Conservation (phyloP, 2,329 filamentous ascomycete genomes). For the Fusarium sp. region DNA sequence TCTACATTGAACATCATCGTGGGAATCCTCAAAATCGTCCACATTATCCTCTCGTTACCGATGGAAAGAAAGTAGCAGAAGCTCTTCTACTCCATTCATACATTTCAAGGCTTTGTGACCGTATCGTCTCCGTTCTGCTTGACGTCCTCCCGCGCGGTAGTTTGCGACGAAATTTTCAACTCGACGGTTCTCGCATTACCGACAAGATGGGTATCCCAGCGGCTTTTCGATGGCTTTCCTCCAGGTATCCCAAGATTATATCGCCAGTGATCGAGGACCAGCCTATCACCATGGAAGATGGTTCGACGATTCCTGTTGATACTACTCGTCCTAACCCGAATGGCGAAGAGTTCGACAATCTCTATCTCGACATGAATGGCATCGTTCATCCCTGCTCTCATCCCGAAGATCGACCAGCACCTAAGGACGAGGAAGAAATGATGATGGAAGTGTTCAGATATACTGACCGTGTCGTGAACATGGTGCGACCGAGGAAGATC, state of each 20-base stretch:
- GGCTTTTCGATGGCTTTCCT: constrained; percentile 95
- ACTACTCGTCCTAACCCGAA: constrained; percentile 89
- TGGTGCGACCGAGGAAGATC: constrained; percentile 95
- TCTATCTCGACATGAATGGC: constrained; percentile 99
- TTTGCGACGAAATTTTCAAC: constrained; percentile 9
- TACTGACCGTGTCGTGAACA: constrained; percentile 98
- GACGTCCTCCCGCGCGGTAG: constrained; percentile 9
- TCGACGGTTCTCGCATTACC: neutral
- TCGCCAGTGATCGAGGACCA: constrained; percentile 89
- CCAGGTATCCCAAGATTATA: constrained; percentile 98
- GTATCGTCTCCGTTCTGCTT: neutral
- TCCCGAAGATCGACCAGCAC: constrained; percentile 90
- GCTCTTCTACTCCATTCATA: neutral
- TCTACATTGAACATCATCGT: neutral
- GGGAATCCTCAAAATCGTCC: neutral
- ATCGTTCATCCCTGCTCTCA: constrained; percentile 99
- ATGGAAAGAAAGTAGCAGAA: constrained; percentile 17
- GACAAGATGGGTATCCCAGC: constrained; percentile 88
- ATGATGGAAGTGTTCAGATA: constrained; percentile 99
- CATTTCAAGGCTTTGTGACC: constrained; percentile 10
- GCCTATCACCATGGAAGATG: constrained; percentile 82
- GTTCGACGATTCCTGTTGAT: constrained; percentile 85
- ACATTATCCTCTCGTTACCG: neutral
- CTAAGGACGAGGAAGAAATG: constrained; percentile 97
- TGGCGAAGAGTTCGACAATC: constrained; percentile 96